A percentile compares a stretch with the other conserved stretches of the same genome.
These are phyloP conservation scores for Rhizopogon sp. DNA, from an alignment of 768 basidiomycete species.

Conservation along the genomic window DNA sequence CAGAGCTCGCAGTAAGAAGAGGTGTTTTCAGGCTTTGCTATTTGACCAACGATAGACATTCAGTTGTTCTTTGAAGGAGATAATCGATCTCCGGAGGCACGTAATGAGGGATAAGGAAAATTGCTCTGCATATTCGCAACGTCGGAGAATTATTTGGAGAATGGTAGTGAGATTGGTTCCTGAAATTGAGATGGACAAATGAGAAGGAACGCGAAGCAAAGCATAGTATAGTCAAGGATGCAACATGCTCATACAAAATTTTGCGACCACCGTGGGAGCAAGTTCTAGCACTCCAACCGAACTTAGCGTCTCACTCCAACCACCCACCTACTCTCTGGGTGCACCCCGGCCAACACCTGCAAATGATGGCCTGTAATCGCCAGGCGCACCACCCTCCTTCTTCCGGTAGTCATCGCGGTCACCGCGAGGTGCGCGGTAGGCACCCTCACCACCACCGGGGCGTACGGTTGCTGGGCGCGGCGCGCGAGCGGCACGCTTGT, in stretches of 20 bases:
- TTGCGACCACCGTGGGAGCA: constrained; percentile 6
- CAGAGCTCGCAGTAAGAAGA: constrained; percentile 40
- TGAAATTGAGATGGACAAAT: not conserved
- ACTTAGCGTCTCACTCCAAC: not conserved
- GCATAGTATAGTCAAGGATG: constrained; percentile 24
- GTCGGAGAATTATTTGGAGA: constrained; percentile 42
- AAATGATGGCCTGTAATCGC: constrained; percentile 86
- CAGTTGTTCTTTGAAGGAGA: constrained; percentile 52
- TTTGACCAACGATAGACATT: not conserved
- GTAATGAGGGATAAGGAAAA: constrained; percentile 11
- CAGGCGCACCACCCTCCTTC: constrained; percentile 84
- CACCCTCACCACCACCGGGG: constrained; percentile 62
- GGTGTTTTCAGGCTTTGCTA: constrained; percentile 23
- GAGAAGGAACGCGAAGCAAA: constrained; percentile 2
- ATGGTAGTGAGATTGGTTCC: constrained; percentile 1
- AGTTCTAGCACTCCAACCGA: not conserved
- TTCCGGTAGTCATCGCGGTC: constrained; percentile 88
- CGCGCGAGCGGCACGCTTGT: constrained; percentile 93
- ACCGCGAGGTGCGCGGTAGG: constrained; percentile 85
- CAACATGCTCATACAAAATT: constrained; percentile 23
- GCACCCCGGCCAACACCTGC: constrained; percentile 86
- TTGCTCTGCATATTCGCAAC: constrained; percentile 25
- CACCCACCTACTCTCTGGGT: constrained; percentile 52
- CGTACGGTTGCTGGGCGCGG: constrained; percentile 76
- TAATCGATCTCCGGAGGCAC: constrained; percentile 32